Conservation (phyloP, 2,329 filamentous ascomycete species). For the Leptographium procerum region DNA sequence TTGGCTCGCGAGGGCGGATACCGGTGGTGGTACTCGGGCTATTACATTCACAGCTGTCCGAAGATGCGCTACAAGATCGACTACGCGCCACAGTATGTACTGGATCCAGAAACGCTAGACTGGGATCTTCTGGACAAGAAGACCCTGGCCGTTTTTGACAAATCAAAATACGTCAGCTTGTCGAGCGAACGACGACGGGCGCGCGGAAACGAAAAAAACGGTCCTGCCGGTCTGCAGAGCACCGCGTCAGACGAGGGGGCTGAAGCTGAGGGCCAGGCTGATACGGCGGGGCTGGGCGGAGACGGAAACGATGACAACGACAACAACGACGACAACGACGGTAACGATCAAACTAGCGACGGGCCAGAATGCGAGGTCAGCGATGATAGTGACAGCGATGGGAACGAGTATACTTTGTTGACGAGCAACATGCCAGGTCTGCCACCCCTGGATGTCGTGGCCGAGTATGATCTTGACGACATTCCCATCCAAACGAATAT, state of each 20-base stretch:
- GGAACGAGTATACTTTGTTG: constrained; percentile 35
- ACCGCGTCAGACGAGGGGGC: not conserved
- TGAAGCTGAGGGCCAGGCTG: not conserved
- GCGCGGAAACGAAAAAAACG: constrained; percentile 12
- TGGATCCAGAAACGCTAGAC: constrained; percentile 53
- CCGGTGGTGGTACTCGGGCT: constrained; percentile 68
- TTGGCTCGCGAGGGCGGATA: constrained; percentile 60
- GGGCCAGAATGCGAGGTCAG: not conserved
- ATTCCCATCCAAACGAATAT: constrained; percentile 42
- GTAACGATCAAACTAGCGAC: not conserved
- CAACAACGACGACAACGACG: constrained; percentile 8
- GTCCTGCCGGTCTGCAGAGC: not conserved
- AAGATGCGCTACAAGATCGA: constrained; percentile 84
- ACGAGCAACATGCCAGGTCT: constrained; percentile 56
- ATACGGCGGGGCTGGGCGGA: not conserved
- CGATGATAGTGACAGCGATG: constrained; percentile 13
- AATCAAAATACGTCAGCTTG: constrained; percentile 44
- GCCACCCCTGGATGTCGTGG: constrained; percentile 40
- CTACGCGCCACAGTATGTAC: constrained; percentile 61
- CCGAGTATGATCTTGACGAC: constrained; percentile 43
- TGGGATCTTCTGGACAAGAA: constrained; percentile 51
- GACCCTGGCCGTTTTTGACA: constrained; percentile 37
- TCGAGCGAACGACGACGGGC: constrained; percentile 18
- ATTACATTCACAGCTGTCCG: constrained; percentile 68
- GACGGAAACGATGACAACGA: constrained; percentile 14